Base-by-base conservation (phyloP, 306 rosid genomes). In the Nissolia schottii region DNA sequence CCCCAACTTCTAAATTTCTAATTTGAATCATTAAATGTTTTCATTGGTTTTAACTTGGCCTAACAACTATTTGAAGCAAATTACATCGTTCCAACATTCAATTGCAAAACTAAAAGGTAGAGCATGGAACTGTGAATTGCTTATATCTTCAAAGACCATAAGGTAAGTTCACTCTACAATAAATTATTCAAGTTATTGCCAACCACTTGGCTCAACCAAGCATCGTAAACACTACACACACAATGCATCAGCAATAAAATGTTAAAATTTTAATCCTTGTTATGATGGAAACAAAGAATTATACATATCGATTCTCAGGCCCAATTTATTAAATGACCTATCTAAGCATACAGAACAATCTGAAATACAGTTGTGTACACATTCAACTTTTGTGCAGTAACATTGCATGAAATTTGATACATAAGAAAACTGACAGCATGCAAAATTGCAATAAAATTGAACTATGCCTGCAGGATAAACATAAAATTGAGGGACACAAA, bases 401-500 rank as follows among this genome's bases (percentile, higher is more conserved):
- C 6, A 25, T n/a, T 48, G 71, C 73, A 23, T 15, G 38, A 14
- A 67, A 61, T 23, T 50, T 54, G 25, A 65, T 32, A 53, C 1
- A 22, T 48, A 11, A 70, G 7, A 66, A 59, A 59, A 79, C 35
- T 59, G 34, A 54, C 49, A 79, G 35, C 20, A 29, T 35, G 24
- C 29, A 20, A 68, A 79, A 29, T 49, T 50, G 15, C 10, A 37
- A 2, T 5, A 32, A 48, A 73, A 63, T 18, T 41, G 25, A 71
- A 55, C 37, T n/a, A 65, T 53, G 68, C 60, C 22, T 32, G 64
- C 14, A 7, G 40, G n/a, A 16, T 24, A 13, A 79, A 71, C 43
- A 68, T 16, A 27, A 46, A 31, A 29, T 55, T 16, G 23, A 14
- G 54, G 54, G 57, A 55, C 22, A 38, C 72, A 75, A 64, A 93